phyloP scores from a whole-genome alignment of 1,284 basidiomycete species.

The Fomitopsis betulina region DNA sequence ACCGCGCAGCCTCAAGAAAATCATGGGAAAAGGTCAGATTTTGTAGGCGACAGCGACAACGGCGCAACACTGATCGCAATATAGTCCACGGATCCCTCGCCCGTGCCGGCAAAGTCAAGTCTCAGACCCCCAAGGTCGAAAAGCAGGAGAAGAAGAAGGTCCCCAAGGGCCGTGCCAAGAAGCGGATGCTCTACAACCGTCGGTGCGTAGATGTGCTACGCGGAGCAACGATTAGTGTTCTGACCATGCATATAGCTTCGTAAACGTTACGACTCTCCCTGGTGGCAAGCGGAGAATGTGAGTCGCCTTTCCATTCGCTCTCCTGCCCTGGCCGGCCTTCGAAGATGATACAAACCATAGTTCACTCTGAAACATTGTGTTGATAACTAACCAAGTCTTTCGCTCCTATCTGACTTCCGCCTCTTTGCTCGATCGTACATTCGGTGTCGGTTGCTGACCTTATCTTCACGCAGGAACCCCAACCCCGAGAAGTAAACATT shows the following conservation, averaged over 20 bases:
- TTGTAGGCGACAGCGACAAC: not conserved
- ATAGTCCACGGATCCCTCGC: conserved; percentile 98
- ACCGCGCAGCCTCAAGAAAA: conserved; percentile 37
- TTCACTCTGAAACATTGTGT: conserved; percentile 86
- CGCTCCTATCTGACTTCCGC: conserved; percentile 81
- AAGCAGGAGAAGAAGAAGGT: conserved; percentile 98
- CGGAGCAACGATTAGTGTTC: not conserved
- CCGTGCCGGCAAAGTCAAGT: conserved; percentile 99
- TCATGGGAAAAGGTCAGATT: conserved; percentile 63
- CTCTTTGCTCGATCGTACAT: conserved; percentile 11
- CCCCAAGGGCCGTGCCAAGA: conserved; percentile 95
- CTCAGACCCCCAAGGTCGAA: conserved; percentile 95
- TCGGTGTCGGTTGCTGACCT: conserved; percentile 22
- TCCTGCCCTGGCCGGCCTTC: conserved; percentile 9
- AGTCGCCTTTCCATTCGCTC: conserved; percentile 37
- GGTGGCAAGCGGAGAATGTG: conserved; percentile 96
- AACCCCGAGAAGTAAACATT: conserved; percentile 74
- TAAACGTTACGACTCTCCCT: conserved; percentile 88
- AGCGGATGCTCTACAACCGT: conserved; percentile 92
- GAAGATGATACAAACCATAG: conserved; percentile 73
- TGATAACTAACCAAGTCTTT: conserved; percentile 86
- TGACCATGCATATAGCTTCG: conserved; percentile 59
- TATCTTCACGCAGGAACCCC: conserved; percentile 56
- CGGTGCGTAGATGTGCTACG: conserved; percentile 50
- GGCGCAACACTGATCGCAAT: conserved; percentile 9